Percentiles rank a stretch among this genome's conserved stretches.
These are phyloP conservation scores for Onygenales sp. DNA, from an alignment of 2,329 filamentous ascomycete species.

Conservation along the genomic window DNA sequence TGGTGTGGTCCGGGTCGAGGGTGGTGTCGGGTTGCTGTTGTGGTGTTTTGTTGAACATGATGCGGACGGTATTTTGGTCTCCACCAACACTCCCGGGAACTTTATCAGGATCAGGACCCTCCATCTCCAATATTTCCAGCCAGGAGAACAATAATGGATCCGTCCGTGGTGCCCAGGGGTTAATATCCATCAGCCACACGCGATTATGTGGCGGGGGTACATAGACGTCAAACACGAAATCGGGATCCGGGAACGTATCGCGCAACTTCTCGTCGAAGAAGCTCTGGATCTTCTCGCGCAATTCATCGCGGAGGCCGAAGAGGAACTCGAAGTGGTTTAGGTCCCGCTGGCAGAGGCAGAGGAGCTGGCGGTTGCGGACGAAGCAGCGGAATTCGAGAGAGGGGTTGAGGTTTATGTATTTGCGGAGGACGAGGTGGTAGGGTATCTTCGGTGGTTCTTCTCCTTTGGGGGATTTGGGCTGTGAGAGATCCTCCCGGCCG, in stretches of 20 bases:
- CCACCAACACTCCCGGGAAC: too few species aligned
- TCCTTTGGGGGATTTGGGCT: background rate
- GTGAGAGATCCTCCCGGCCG: background rate
- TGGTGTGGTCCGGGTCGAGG: too few species aligned
- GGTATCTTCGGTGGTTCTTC: conserved; percentile 39
- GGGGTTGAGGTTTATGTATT: conserved; percentile 81
- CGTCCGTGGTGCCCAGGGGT: conserved; percentile 84
- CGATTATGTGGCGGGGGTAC: conserved; percentile 65
- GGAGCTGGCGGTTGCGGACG: conserved; percentile 68
- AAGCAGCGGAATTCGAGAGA: conserved; percentile 94
- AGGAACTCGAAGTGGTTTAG: conserved; percentile 86
- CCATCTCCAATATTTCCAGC: conserved; percentile 70
- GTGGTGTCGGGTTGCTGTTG: too few species aligned
- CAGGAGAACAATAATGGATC: conserved; percentile 85
- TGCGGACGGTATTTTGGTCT: too few species aligned
- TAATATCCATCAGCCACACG: conserved; percentile 86
- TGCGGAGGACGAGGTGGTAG: conserved; percentile 75
- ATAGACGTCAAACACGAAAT: conserved; percentile 88
- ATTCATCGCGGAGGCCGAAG: conserved; percentile 52
- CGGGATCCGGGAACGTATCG: conserved; percentile 70
- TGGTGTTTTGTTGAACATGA: too few species aligned
- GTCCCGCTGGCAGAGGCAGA: conserved; percentile 82
- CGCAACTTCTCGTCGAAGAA: conserved; percentile 70
- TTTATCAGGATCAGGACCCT: conserved; percentile 21
- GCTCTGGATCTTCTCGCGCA: conserved; percentile 59